Evolutionary conservation across 176 grass and related monocot genomes (phyloP).

Genomic region (Alopecurus myosuroides): DNA sequence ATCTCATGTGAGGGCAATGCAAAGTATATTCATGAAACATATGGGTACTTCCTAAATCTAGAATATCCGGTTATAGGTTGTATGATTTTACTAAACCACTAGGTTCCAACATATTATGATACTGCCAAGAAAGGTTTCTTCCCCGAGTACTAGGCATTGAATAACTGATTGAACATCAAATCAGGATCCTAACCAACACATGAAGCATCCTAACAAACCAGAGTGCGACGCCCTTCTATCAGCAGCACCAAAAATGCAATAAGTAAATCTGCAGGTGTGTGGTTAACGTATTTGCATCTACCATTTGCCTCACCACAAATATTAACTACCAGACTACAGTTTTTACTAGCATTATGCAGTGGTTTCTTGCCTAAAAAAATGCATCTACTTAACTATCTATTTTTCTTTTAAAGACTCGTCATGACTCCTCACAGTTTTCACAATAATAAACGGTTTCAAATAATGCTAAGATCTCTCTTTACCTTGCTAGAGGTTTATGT

Average conservation of each 20-base stretch:
- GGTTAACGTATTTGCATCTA: background rate
- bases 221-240: background rate
- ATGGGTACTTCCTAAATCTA: background rate
- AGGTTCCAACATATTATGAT: background rate
- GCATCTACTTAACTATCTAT: background rate
- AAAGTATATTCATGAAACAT: background rate
- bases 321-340: background rate
- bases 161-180: background rate
- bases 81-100: background rate
- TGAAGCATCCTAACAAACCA: background rate
- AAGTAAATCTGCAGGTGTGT: background rate
- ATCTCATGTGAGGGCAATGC: background rate
- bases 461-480: background rate
- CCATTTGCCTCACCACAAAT: background rate
- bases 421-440: background rate
- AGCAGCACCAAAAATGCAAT: background rate
- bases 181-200: background rate
- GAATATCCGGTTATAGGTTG: background rate
- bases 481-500: background rate
- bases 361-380: background rate
- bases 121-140: background rate
- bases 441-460: background rate
- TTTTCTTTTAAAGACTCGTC: background rate
- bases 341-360: background rate
- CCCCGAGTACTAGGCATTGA: background rate